Percentiles rank a stretch among this genome's conserved stretches.
Conservation (phyloP, 495 filamentous ascomycete genomes). For the Podospora australis region DNA sequence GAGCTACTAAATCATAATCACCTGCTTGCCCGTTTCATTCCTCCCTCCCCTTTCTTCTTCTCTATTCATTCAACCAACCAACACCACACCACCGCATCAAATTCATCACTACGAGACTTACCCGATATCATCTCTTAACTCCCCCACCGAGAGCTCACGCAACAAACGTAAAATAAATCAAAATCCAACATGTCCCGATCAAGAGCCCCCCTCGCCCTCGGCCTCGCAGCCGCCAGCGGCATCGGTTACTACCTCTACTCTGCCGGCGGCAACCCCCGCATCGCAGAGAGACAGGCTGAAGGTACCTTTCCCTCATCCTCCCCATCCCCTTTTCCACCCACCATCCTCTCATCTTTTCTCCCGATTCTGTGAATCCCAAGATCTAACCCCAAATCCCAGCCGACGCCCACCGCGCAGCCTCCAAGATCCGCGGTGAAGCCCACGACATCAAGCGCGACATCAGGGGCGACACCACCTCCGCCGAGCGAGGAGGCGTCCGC, state of each 20-base stretch:
- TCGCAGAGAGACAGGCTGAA: slow-evolving; percentile 75
- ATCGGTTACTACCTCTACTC: slow-evolving; percentile 88
- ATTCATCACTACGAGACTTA: neutral
- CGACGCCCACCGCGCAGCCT: slow-evolving; percentile 57
- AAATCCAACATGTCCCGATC: slow-evolving; percentile 47
- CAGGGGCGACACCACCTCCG: slow-evolving; percentile 30
- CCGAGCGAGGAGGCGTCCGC: slow-evolving; percentile 35
- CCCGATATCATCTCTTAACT: neutral
- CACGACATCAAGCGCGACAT: no score
- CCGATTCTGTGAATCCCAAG: neutral
- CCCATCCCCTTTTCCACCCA: neutral
- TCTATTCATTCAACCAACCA: neutral
- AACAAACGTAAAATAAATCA: slow-evolving; percentile 6
- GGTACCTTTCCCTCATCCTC: slow-evolving; percentile 42
- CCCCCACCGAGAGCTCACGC: neutral
- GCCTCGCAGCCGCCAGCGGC: slow-evolving; percentile 56
- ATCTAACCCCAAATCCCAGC: slow-evolving; percentile 40
- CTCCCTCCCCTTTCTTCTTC: neutral
- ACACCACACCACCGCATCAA: neutral
- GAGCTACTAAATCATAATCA: neutral
- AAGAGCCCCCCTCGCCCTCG: slow-evolving; percentile 51
- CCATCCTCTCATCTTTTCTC: no score
- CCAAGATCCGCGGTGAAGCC: slow-evolving; percentile 64
- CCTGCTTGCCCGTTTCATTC: neutral
- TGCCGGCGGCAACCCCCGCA: slow-evolving; percentile 75